Conservation (phyloP, 441 rosid species). For the Dalechampia spathulata region DNA sequence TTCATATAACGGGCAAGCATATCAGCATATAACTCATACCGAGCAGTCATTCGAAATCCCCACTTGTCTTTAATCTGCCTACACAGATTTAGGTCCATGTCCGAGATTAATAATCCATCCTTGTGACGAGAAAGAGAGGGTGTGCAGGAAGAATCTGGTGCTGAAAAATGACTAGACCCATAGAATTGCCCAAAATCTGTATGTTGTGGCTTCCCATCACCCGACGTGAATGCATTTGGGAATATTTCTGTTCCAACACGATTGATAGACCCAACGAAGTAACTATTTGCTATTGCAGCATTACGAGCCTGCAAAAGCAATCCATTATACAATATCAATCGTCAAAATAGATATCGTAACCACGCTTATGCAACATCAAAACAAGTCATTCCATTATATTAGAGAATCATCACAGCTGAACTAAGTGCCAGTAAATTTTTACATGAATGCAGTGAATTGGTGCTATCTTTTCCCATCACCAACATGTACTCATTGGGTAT, state of each 20-base stretch:
- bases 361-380: no score
- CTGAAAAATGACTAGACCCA: constrained; percentile 89
- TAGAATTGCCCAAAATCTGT: constrained; percentile 86
- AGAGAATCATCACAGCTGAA: not conserved
- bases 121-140: constrained; percentile 71
- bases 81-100: constrained; percentile 93
- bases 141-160: constrained; percentile 92
- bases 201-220: constrained; percentile 86
- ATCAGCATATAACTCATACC: constrained; percentile 67
- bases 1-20: constrained; percentile 46
- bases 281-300: constrained; percentile 94
- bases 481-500: not conserved
- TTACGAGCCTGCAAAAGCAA: constrained; percentile 66
- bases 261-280: constrained; percentile 88
- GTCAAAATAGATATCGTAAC: no score
- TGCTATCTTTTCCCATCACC: not conserved
- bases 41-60: constrained; percentile 90
- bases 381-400: no score
- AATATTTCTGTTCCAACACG: constrained; percentile 94
- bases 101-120: constrained; percentile 69
- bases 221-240: constrained; percentile 94
- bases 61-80: constrained; percentile 91
- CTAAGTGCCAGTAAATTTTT: not conserved
- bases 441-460: not conserved
- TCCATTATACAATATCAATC: no score